Percentiles rank a stretch among this genome's conserved stretches.
Conservation (phyloP, 1,284 basidiomycete genomes). For the Cryptococcus sp. region DNA sequence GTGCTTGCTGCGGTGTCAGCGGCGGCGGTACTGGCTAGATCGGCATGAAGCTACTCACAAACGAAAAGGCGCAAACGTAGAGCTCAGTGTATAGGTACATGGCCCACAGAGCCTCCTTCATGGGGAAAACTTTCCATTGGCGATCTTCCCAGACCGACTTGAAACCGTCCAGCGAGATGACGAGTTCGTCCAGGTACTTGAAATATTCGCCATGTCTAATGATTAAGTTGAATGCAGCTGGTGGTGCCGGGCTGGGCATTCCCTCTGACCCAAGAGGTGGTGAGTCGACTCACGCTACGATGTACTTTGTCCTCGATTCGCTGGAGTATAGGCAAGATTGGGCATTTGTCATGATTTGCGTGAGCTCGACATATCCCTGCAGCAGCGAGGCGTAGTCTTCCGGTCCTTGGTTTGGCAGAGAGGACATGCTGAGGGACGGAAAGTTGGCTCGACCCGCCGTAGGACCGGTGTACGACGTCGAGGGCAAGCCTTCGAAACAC, state of each 20-base stretch:
- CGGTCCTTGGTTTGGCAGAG: slow-evolving; percentile 24
- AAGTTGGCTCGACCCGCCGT: slow-evolving; percentile 40
- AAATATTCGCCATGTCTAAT: slow-evolving; percentile 35
- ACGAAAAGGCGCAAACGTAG: slow-evolving; percentile 46
- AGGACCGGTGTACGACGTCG: slow-evolving; percentile 39
- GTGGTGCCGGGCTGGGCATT: too few relatives aligned
- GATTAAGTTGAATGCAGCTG: not conserved
- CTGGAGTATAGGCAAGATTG: slow-evolving; percentile 45
- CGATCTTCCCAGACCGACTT: slow-evolving; percentile 33
- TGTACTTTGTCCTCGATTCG: slow-evolving; percentile 34
- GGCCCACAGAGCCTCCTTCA: slow-evolving; percentile 37
- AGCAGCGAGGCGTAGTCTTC: slow-evolving; percentile 39
- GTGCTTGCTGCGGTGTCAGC: slow-evolving; percentile 37
- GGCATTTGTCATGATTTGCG: slow-evolving; percentile 44
- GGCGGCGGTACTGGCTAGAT: too few relatives aligned
- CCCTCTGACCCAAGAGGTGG: too few relatives aligned
- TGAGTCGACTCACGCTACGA: slow-evolving; percentile 31
- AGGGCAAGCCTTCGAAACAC: slow-evolving; percentile 43
- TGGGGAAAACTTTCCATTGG: slow-evolving; percentile 36
- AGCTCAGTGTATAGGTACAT: slow-evolving; percentile 42
- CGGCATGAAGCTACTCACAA: slow-evolving; percentile 29
- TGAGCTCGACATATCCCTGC: slow-evolving; percentile 44
- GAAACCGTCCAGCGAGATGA: slow-evolving; percentile 41
- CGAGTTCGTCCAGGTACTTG: slow-evolving; percentile 44
- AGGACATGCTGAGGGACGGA: slow-evolving; percentile 33